phyloP scores from a whole-genome alignment of 768 basidiomycete species.

The Aureoboletus auriporus region DNA sequence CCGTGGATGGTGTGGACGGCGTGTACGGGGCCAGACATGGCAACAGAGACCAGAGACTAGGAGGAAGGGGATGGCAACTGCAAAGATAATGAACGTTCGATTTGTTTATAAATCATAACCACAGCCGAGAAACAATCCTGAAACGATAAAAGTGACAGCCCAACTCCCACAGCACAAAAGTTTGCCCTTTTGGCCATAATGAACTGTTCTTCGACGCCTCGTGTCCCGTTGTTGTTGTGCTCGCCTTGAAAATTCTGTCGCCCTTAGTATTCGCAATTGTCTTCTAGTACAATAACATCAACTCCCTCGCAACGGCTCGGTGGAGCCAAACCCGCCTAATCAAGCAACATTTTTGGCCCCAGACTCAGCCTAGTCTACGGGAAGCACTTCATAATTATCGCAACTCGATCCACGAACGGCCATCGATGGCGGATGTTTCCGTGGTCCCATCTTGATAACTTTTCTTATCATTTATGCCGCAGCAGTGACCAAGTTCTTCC shows the following conservation, averaged over 20 bases:
- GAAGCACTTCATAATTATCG: background rate
- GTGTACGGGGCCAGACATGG: conserved; percentile 26
- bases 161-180: conserved; percentile 10
- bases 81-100: background rate
- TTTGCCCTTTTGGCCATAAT: conserved; percentile 19
- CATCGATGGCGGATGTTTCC: background rate
- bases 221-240: conserved; percentile 9
- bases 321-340: background rate
- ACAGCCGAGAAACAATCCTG: conserved; percentile 17
- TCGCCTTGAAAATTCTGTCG: background rate
- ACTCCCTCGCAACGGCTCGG: conserved; percentile 3
- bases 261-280: conserved; percentile 13
- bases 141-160: conserved; percentile 4
- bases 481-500: too few species aligned
- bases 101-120: conserved; percentile 18
- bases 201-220: conserved; percentile 4
- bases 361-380: background rate
- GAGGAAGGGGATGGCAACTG: conserved; percentile 6
- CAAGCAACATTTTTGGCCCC: background rate
- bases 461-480: background rate
- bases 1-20: conserved; percentile 31
- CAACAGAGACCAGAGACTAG: conserved; percentile 13
- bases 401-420: background rate
- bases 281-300: conserved; percentile 12
- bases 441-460: background rate